Conservation (phyloP, 106 monocot genomes). For the Posidonia australis region DNA sequence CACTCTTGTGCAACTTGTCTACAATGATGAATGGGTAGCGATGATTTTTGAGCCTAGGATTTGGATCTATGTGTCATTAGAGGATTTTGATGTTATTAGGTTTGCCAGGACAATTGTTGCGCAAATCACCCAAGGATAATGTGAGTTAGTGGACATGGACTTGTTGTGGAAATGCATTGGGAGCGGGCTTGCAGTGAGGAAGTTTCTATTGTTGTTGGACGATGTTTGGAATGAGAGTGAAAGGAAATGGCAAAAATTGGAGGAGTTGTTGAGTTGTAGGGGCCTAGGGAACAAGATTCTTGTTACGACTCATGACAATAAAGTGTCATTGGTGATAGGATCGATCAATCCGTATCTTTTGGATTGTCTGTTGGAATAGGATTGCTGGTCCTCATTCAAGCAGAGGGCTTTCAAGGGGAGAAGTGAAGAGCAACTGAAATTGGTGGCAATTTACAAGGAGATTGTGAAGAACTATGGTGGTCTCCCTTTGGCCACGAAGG, state of each 20-base stretch:
- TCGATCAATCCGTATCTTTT: not conserved
- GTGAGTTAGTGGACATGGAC: not conserved
- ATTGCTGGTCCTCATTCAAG: not conserved
- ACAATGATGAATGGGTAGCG: conserved; percentile 12
- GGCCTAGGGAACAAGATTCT: not conserved
- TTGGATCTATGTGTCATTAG: conserved; percentile 22
- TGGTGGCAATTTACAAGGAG: conserved; percentile 12
- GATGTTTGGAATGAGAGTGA: conserved; percentile 1
- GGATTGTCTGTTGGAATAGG: not conserved
- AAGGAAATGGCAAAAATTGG: conserved; percentile 6
- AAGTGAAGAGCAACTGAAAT: conserved; percentile 3
- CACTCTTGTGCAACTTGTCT: conserved; percentile 22
- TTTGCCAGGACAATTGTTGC: conserved; percentile 5
- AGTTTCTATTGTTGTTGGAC: conserved; percentile 1
- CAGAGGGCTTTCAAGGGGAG: not conserved
- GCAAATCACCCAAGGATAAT: not conserved
- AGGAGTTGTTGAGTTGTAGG: not conserved
- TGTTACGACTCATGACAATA: not conserved
- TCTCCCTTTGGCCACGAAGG: conserved; percentile 23
- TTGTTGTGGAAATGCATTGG: not conserved
- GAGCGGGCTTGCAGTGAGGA: not conserved
- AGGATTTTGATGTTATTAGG: conserved; percentile 15
- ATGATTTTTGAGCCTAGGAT: conserved; percentile 13
- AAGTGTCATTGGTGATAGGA: not conserved
- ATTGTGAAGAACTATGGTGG: conserved; percentile 23